These are phyloP conservation scores for Xylaria sp. DNA, from an alignment of 2,329 filamentous ascomycete species.

Conservation along the genomic window DNA sequence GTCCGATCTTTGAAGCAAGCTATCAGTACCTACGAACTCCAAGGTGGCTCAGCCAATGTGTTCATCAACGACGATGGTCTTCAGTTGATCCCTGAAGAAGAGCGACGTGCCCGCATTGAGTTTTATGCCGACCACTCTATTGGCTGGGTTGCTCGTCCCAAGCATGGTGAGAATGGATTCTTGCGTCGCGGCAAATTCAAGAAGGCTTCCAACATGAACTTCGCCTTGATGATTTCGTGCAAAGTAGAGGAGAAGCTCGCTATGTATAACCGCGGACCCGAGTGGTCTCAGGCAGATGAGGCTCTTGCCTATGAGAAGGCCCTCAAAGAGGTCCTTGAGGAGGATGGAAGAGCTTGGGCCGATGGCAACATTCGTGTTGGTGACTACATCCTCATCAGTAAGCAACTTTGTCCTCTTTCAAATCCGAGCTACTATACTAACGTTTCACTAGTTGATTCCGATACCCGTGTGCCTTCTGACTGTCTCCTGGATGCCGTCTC, in stretches of 20 bases:
- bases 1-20: slow-evolving; percentile 81
- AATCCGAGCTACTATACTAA: slow-evolving; percentile 23
- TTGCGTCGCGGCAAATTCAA: slow-evolving; percentile 71
- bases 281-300: slow-evolving; percentile 58
- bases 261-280: slow-evolving; percentile 56
- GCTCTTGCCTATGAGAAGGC: slow-evolving; percentile 61
- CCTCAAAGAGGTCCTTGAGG: slow-evolving; percentile 62
- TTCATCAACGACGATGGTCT: slow-evolving; percentile 82
- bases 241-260: slow-evolving; percentile 70
- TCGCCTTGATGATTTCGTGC: slow-evolving; percentile 70
- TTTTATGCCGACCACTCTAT: slow-evolving; percentile 77
- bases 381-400: slow-evolving; percentile 71
- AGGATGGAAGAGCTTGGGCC: slow-evolving; percentile 67
- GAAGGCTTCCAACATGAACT: slow-evolving; percentile 83
- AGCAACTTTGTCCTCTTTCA: slow-evolving; percentile 20
- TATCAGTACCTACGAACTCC: slow-evolving; percentile 80
- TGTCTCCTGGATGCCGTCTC: slow-evolving; percentile 76
- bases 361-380: slow-evolving; percentile 70
- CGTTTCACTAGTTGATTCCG: slow-evolving; percentile 65
- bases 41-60: slow-evolving; percentile 81
- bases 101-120: slow-evolving; percentile 71
- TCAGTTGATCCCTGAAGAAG: slow-evolving; percentile 72
- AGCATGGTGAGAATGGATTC: slow-evolving; percentile 72
- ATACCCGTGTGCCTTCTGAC: slow-evolving; percentile 75
- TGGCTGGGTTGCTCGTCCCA: slow-evolving; percentile 74